phyloP scores from a whole-genome alignment of 345 rosid genomes.

The Psidium guajava region DNA sequence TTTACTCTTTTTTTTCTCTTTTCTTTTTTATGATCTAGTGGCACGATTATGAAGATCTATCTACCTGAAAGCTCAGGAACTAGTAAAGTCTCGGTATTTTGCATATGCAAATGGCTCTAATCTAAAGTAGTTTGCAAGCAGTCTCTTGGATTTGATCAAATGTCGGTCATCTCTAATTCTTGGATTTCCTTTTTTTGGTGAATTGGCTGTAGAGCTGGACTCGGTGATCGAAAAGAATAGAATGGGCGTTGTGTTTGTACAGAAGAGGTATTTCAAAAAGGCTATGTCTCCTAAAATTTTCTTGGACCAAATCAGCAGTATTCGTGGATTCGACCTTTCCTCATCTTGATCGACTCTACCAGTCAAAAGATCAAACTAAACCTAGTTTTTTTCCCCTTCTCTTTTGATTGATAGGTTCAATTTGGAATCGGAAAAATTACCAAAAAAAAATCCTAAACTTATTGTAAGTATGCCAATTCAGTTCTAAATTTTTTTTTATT shows the following conservation, averaged over 20 bases:
- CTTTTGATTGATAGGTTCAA: background rate
- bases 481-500: no score
- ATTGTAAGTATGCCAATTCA: no score
- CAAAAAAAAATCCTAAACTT: no score
- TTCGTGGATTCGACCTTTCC: background rate
- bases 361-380: background rate
- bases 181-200: background rate
- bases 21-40: background rate
- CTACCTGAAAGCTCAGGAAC: background rate
- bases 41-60: background rate
- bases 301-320: background rate
- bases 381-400: background rate
- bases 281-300: background rate
- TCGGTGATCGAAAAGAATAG: background rate
- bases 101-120: background rate
- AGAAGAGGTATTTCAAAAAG: background rate
- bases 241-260: background rate
- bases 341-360: background rate
- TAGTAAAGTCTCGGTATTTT: background rate
- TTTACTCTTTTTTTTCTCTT: background rate
- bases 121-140: background rate
- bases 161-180: background rate
- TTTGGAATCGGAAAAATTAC: background rate
- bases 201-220: background rate
- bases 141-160: background rate